Conservation (phyloP, 2,329 filamentous ascomycete species). For the Graphilbum fragrans region DNA sequence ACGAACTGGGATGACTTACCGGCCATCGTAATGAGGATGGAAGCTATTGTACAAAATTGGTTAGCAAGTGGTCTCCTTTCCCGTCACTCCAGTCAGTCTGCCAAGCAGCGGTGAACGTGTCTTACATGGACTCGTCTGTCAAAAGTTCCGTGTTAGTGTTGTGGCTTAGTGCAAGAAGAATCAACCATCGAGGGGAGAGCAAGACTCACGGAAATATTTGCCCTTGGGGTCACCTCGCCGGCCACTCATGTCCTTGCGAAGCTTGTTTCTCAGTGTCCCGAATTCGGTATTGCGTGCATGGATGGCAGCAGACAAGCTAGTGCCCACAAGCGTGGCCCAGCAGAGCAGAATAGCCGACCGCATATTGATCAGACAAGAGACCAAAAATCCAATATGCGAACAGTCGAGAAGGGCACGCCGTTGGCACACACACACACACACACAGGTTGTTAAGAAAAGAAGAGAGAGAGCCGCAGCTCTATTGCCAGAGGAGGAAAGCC, state of each 20-base stretch:
- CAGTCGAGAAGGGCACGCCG: too few species aligned
- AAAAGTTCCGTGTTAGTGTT: too few species aligned
- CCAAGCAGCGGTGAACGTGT: background rate
- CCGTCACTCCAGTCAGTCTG: background rate
- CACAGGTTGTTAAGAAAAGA: too few species aligned
- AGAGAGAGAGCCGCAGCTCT: too few species aligned
- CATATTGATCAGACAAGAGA: too few species aligned
- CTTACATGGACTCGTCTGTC: slow-evolving; percentile 12
- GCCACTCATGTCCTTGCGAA: slow-evolving; percentile 14
- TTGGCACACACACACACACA: too few species aligned
- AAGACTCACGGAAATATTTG: slow-evolving; percentile 29
- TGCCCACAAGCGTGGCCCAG: slow-evolving; percentile 6
- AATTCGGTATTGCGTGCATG: slow-evolving; percentile 7
- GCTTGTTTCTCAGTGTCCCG: slow-evolving; percentile 10
- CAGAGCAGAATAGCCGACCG: background rate
- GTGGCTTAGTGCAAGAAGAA: too few species aligned
- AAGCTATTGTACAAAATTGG: background rate
- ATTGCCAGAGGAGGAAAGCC: too few species aligned
- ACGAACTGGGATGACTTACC: background rate
- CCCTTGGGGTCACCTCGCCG: slow-evolving; percentile 4
- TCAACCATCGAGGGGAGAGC: too few species aligned
- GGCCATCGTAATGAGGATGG: slow-evolving; percentile 5
- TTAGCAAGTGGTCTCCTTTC: background rate
- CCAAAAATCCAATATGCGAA: too few species aligned
- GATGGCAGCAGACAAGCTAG: slow-evolving; percentile 6